Base-by-base conservation (phyloP, 2,329 filamentous ascomycete genomes). In the Akanthomyces uredinophilus region DNA sequence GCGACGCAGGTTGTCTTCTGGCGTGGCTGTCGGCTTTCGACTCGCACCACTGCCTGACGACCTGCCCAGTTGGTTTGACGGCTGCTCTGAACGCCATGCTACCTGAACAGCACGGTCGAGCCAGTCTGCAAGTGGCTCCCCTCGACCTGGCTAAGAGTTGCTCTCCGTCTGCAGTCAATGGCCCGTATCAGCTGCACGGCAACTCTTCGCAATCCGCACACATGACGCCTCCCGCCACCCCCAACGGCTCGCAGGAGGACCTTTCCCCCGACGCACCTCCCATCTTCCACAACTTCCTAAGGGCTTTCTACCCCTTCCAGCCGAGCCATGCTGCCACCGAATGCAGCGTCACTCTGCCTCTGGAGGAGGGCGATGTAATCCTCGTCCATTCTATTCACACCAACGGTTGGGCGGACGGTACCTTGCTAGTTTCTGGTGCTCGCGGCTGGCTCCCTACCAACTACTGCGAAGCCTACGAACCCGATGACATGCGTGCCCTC, bases 341-440 rank as follows among this genome's bases (percentile, higher is more conserved):
- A 63, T 89, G 90, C 13, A 95, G 92, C 11, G 90, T 98, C 61
- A 98, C 94, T 13, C 81, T 97, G 13, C 90, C 92, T 24, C 83
- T 99, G 62, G 90, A 91, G 68, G 89, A 95, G 71, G 95, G 95
- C 63, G 95, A 99, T 70, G 86, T 99, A 54, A 89, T 99, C 60
- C 78, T 99, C 63, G 90, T 99, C 24, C 95, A 99, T 75, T 97
- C 95, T 4, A 91, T 98, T 67, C 95, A 99, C 75, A 95, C 92
- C 64, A 99, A 98, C 78, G 95, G 95, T 68, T 99, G 95, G 95
- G 95, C 95, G 37, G 95, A 99, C 74, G 95, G 95, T 57, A 99
- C 95, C 1, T 80, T 97, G 46, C 78, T 99, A 64, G 84, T 89
- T 27, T 91, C 92, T 3, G 94, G 94, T 29, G 89, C 90, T 56